phyloP scores from a whole-genome alignment of 106 monocot species.

The Dactylorhiza incarnata region DNA sequence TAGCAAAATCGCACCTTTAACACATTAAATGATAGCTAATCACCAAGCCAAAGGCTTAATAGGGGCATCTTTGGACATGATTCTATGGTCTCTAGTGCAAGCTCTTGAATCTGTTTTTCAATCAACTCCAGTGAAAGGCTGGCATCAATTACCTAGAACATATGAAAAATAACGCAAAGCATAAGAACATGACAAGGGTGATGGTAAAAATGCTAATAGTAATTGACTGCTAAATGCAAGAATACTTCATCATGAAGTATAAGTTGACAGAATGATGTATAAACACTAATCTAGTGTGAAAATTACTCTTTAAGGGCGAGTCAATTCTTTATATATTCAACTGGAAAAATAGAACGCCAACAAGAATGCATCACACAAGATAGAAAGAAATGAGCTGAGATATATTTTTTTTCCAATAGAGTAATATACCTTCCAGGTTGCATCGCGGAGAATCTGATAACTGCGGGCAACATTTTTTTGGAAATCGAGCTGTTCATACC shows the following conservation, averaged over 20 bases:
- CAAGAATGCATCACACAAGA: no score
- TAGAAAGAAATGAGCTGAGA: no score
- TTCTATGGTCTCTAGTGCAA: conserved; percentile 3
- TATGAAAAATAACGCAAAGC: neutral
- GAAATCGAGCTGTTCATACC: conserved; percentile 87
- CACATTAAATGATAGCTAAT: neutral
- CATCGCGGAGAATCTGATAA: conserved; percentile 53
- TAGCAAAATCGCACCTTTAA: neutral
- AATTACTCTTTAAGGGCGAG: no score
- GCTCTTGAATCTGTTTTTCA: conserved; percentile 6
- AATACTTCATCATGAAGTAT: no score
- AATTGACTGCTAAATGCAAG: no score
- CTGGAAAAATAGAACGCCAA: no score
- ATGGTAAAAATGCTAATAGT: no score
- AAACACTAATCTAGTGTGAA: no score
- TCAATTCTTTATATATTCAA: no score
- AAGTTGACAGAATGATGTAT: no score
- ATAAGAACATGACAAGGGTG: no score
- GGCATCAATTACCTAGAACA: neutral
- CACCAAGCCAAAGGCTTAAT: neutral
- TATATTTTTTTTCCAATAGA: no score
- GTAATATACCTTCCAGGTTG: conserved; percentile 70
- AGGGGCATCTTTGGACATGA: conserved; percentile 4
- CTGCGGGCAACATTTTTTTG: conserved; percentile 66
- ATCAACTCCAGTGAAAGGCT: neutral